These are phyloP conservation scores for Cucurbita argyrosperma DNA, from an alignment of 306 rosid genomes.

Conservation along the genomic window DNA sequence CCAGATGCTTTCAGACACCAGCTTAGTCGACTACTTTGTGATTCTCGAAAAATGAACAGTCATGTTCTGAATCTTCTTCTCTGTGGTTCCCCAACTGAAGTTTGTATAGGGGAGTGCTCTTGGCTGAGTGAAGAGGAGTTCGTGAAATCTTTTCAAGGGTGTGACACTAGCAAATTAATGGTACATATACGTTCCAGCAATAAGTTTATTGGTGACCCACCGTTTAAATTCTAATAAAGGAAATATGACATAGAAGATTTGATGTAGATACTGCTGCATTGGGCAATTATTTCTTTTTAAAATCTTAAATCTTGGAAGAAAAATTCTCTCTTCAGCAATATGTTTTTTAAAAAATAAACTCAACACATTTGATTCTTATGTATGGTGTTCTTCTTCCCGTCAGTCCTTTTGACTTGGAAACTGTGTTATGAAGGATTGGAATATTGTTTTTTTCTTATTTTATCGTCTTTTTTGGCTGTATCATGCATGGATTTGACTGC, in stretches of 20 bases:
- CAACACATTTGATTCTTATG: neutral
- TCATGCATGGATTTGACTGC: neutral
- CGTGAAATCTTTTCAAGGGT: constrained; percentile 20
- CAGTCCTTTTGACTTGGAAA: neutral
- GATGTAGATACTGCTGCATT: neutral
- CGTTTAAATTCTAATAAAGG: neutral
- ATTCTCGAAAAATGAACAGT: constrained; percentile 44
- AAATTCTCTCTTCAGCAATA: neutral
- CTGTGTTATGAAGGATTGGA: neutral
- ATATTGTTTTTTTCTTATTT: neutral
- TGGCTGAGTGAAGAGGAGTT: constrained; percentile 72
- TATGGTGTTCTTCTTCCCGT: neutral
- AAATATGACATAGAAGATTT: neutral
- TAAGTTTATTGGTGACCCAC: neutral
- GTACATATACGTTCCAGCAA: constrained; percentile 18
- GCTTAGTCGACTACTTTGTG: constrained; percentile 48
- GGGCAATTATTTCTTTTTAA: neutral
- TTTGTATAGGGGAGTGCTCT: constrained; percentile 60
- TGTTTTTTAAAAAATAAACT: neutral
- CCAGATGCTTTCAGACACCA: constrained; percentile 44
- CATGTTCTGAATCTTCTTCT: constrained; percentile 39
- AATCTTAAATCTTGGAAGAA: neutral
- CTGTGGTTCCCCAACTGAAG: constrained; percentile 50
- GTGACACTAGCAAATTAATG: constrained; percentile 34
- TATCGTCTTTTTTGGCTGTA: neutral